phyloP scores from a whole-genome alignment of 768 basidiomycete genomes.

The Filobasidium floriforme region DNA sequence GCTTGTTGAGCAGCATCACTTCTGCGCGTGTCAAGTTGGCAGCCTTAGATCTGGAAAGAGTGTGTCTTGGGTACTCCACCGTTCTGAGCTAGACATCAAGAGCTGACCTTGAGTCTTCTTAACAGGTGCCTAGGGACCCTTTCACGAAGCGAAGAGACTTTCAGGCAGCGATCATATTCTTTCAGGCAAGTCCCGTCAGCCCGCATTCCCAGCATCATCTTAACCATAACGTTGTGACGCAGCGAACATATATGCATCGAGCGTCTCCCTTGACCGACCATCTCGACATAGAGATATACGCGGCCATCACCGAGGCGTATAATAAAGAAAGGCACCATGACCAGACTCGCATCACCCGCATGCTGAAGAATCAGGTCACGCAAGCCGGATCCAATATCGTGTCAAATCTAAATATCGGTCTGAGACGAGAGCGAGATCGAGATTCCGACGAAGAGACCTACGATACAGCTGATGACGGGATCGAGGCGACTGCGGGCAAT shows the following conservation, averaged over 20 bases:
- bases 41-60: conserved; percentile 17
- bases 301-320: conserved; percentile 17
- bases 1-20: conserved; percentile 19
- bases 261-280: neutral
- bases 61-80: neutral
- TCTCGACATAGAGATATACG: conserved; percentile 8
- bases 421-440: conserved; percentile 11
- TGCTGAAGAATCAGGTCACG: conserved; percentile 14
- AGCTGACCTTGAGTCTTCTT: neutral
- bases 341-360: conserved; percentile 7
- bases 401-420: conserved; percentile 12
- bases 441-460: conserved; percentile 17
- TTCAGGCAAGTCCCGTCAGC: conserved; percentile 2
- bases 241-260: conserved; percentile 10
- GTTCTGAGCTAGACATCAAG: no score
- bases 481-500: neutral
- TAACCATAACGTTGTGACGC: neutral
- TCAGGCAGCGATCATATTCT: neutral
- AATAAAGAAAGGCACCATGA: conserved; percentile 15
- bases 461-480: conserved; percentile 13
- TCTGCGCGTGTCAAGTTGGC: conserved; percentile 18
- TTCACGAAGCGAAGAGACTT: conserved; percentile 19
- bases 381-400: conserved; percentile 17
- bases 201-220: neutral
- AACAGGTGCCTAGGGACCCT: conserved; percentile 21